Percentiles rank a stretch among this genome's conserved stretches.
phyloP scores from a whole-genome alignment of 257 asterid species.

The Forsythia viridissima region DNA sequence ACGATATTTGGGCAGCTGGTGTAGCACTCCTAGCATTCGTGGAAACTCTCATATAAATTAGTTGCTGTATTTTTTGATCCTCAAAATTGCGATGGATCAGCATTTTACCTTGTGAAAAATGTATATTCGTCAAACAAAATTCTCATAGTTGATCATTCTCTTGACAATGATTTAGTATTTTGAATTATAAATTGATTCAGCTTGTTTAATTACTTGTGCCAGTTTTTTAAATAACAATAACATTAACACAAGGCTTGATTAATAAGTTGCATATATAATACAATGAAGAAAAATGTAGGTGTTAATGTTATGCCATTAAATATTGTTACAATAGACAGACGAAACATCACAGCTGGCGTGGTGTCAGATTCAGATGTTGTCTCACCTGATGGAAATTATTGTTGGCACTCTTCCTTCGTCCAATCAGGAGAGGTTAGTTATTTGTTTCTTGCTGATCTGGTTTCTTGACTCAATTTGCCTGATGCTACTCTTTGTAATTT shows the following conservation, averaged over 20 bases:
- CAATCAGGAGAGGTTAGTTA: constrained; percentile 55
- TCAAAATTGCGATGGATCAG: neutral
- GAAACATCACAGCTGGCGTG: constrained; percentile 19
- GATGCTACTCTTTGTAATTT: constrained; percentile 21
- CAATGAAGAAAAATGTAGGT: too few species aligned
- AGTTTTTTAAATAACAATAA: neutral
- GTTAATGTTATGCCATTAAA: neutral
- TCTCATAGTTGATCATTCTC: neutral
- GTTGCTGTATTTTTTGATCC: neutral
- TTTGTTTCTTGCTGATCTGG: constrained; percentile 13
- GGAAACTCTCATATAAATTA: constrained; percentile 56
- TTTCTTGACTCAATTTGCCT: constrained; percentile 17
- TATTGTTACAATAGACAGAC: constrained; percentile 22
- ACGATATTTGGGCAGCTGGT: constrained; percentile 90
- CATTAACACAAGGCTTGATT: neutral
- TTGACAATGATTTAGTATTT: neutral
- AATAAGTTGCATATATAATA: too few species aligned
- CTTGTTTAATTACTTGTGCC: neutral
- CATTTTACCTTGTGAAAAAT: neutral
- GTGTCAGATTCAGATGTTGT: constrained; percentile 31
- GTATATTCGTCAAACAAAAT: neutral
- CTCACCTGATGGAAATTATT: constrained; percentile 30
- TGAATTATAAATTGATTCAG: neutral
- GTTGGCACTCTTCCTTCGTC: constrained; percentile 38
- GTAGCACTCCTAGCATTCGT: constrained; percentile 72